These are phyloP conservation scores for Hypomontagnella monticulosa DNA, from an alignment of 495 filamentous ascomycete species.

Conservation along the genomic window DNA sequence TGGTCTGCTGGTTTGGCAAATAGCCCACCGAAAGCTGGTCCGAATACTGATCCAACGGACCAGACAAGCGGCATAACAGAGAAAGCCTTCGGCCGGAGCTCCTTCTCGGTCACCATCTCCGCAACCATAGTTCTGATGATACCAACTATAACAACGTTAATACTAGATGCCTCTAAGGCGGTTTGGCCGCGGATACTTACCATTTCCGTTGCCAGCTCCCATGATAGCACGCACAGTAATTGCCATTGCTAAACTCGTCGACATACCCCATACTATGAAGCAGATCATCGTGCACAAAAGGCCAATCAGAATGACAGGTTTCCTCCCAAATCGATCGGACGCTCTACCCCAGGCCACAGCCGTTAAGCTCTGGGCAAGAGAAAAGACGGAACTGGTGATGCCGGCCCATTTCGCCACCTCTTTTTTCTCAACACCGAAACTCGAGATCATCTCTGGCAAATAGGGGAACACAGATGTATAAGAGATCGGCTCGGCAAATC, in stretches of 20 bases:
- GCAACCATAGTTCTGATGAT: slow-evolving; percentile 77
- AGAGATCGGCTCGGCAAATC: slow-evolving; percentile 87
- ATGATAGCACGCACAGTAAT: slow-evolving; percentile 73
- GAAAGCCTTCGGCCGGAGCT: slow-evolving; percentile 83
- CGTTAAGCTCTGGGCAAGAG: slow-evolving; percentile 74
- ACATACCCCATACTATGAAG: slow-evolving; percentile 81
- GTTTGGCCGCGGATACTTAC: slow-evolving; percentile 43
- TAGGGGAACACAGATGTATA: slow-evolving; percentile 90
- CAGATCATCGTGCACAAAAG: slow-evolving; percentile 77
- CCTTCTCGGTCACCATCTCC: slow-evolving; percentile 81
- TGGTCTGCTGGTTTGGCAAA: slow-evolving; percentile 82
- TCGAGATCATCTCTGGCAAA: slow-evolving; percentile 87
- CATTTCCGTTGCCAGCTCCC: slow-evolving; percentile 74
- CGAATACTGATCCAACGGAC: slow-evolving; percentile 86
- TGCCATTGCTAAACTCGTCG: slow-evolving; percentile 74
- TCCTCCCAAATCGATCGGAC: slow-evolving; percentile 78
- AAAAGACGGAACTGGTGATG: slow-evolving; percentile 77
- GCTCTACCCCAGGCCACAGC: slow-evolving; percentile 82
- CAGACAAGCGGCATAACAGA: slow-evolving; percentile 86
- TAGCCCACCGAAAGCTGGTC: slow-evolving; percentile 85
- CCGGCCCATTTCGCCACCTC: slow-evolving; percentile 82
- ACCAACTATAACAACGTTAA: slow-evolving; percentile 56
- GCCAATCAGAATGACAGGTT: slow-evolving; percentile 76
- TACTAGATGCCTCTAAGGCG: too few relatives aligned
- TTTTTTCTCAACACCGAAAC: slow-evolving; percentile 75